Evolutionary conservation across 805 yeast species (phyloP).

Genomic region (Yarrowia sp.): DNA sequence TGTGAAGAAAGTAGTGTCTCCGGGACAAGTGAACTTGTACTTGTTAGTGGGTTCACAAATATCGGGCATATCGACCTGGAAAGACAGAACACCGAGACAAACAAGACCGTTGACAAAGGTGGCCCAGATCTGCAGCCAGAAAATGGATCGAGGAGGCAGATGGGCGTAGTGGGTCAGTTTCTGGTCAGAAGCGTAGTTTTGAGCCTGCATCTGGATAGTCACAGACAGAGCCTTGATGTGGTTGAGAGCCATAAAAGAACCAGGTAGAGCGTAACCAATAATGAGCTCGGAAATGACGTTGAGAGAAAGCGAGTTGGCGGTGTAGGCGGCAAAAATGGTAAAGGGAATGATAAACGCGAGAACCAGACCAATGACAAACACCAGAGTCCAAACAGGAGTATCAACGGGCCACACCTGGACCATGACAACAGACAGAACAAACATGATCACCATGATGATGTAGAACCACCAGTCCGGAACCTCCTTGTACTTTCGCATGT

Average conservation of each 20-base stretch:
- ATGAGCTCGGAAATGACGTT: conserved; percentile 62
- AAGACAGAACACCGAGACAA: conserved; percentile 37
- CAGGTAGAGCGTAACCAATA: conserved; percentile 64
- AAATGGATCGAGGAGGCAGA: conserved; percentile 56
- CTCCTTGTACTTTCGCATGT: conserved; percentile 49
- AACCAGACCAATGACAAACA: conserved; percentile 55
- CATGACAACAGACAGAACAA: conserved; percentile 44
- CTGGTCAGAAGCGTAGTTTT: conserved; percentile 53
- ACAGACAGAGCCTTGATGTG: conserved; percentile 45
- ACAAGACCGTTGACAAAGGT: conserved; percentile 42
- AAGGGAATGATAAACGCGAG: conserved; percentile 60
- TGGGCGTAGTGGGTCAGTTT: conserved; percentile 60
- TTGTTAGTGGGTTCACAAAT: conserved; percentile 33
- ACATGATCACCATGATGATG: conserved; percentile 46
- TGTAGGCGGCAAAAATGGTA: conserved; percentile 56
- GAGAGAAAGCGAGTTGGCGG: conserved; percentile 55
- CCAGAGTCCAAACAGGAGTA: conserved; percentile 61
- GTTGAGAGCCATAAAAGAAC: conserved; percentile 53
- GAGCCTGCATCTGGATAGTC: conserved; percentile 57
- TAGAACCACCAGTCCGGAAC: conserved; percentile 55
- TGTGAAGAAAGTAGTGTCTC: conserved; percentile 46
- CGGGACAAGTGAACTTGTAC: conserved; percentile 39
- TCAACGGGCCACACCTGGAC: conserved; percentile 43
- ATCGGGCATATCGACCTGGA: conserved; percentile 37
- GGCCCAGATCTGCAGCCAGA: conserved; percentile 46